These are phyloP conservation scores for Rubroshorea leprosula DNA, from an alignment of 345 rosid species.

Conservation along the genomic window DNA sequence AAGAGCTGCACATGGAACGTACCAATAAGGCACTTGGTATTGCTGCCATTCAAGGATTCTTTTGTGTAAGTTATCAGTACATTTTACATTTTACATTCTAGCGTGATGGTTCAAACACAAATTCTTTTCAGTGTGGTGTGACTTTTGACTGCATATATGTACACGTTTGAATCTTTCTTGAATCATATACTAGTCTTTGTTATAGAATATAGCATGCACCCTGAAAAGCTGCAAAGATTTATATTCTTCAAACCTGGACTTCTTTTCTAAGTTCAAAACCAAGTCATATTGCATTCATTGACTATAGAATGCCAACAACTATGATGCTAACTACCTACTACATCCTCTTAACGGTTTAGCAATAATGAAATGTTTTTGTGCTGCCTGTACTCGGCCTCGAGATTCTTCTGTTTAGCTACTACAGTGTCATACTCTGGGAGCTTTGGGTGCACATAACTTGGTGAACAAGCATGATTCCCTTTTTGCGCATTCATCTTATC, in stretches of 20 bases:
- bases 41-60: conserved; percentile 24
- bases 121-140: conserved; percentile 8
- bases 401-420: conserved; percentile 5
- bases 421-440: conserved; percentile 20
- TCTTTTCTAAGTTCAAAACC: background rate
- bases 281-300: background rate
- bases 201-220: background rate
- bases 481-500: conserved; percentile 1
- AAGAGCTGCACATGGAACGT: conserved; percentile 3
- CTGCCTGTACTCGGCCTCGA: conserved; percentile 10
- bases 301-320: background rate
- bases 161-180: conserved; percentile 3
- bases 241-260: background rate
- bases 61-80: conserved; percentile 9
- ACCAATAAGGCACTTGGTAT: conserved; percentile 33
- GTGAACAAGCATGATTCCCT: conserved; percentile 3
- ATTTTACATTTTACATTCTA: background rate
- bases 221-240: background rate
- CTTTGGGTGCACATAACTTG: conserved; percentile 20
- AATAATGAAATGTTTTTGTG: background rate
- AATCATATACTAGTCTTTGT: background rate
- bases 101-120: conserved; percentile 4
- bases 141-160: background rate
- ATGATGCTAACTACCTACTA: too few relatives aligned
- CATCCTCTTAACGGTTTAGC: background rate